Evolutionary conservation across 352 stramenopile genomes (phyloP).

Genomic region (Globisporangium yorkense): DNA sequence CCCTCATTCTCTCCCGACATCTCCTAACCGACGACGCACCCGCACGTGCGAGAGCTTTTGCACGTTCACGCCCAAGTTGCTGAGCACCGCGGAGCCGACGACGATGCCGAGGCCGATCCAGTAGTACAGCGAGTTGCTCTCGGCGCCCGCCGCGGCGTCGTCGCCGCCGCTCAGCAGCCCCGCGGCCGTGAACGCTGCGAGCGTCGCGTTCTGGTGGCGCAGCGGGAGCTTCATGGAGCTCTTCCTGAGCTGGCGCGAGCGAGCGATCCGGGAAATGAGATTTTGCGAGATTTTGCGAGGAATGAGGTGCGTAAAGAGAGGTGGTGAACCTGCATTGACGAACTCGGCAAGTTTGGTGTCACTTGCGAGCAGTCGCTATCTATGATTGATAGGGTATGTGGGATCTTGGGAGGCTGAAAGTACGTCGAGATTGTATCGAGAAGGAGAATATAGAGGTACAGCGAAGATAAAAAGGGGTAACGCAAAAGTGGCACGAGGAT

Average conservation of each 20-base stretch:
- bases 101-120: constrained; percentile 81
- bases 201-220: constrained; percentile 7
- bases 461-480: no score
- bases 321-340: no score
- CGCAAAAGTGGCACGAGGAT: no score
- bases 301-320: no score
- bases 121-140: constrained; percentile 61
- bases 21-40: constrained; percentile 24
- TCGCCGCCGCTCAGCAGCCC: constrained; percentile 5
- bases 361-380: no score
- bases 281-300: no score
- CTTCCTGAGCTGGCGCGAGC: neutral
- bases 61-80: constrained; percentile 82
- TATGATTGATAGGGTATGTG: no score
- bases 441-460: no score
- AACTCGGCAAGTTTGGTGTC: no score
- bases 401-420: no score
- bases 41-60: constrained; percentile 83
- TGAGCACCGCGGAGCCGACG: constrained; percentile 74
- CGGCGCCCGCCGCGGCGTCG: constrained; percentile 12
- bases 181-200: constrained; percentile 9
- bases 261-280: neutral
- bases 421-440: no score
- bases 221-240: constrained; percentile 9
- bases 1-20: no score